phyloP scores from a whole-genome alignment of 2,329 filamentous ascomycete genomes.

The Aspergillus ruber region DNA sequence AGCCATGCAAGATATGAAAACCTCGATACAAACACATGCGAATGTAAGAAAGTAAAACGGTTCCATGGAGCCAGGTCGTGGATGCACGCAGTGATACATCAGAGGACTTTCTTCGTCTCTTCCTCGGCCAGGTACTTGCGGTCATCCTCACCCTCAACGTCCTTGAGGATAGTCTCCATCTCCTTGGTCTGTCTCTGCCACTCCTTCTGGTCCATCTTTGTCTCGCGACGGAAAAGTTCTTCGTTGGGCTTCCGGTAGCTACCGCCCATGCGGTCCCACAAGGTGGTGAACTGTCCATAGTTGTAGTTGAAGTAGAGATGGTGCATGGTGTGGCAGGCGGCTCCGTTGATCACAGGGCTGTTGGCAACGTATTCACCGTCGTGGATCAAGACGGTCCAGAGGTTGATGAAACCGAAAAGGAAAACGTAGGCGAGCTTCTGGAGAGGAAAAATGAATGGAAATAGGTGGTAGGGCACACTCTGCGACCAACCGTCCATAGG shows the following conservation, averaged over 20 bases:
- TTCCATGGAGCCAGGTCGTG: too few species aligned
- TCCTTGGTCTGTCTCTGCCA: constrained; percentile 60
- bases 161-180: constrained; percentile 9
- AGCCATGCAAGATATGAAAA: too few species aligned
- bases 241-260: constrained; percentile 55
- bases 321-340: constrained; percentile 89
- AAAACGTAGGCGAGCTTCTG: constrained; percentile 82
- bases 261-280: constrained; percentile 82
- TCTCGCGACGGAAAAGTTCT: constrained; percentile 71
- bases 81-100: background rate
- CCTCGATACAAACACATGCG: too few species aligned
- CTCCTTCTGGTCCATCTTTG: constrained; percentile 70
- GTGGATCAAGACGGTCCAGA: constrained; percentile 95
- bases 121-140: constrained; percentile 3
- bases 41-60: too few species aligned
- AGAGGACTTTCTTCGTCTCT: constrained; percentile 7
- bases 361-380: constrained; percentile 93
- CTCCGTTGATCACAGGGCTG: constrained; percentile 81
- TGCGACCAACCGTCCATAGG: constrained; percentile 85
- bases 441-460: constrained; percentile 83
- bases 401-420: constrained; percentile 84
- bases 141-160: constrained; percentile 9
- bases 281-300: constrained; percentile 89
- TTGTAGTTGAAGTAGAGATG: constrained; percentile 87
- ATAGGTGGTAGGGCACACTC: constrained; percentile 84